These are phyloP conservation scores for Aspergillus novofumigatus DNA, from an alignment of 2,329 filamentous ascomycete genomes.

Conservation along the genomic window DNA sequence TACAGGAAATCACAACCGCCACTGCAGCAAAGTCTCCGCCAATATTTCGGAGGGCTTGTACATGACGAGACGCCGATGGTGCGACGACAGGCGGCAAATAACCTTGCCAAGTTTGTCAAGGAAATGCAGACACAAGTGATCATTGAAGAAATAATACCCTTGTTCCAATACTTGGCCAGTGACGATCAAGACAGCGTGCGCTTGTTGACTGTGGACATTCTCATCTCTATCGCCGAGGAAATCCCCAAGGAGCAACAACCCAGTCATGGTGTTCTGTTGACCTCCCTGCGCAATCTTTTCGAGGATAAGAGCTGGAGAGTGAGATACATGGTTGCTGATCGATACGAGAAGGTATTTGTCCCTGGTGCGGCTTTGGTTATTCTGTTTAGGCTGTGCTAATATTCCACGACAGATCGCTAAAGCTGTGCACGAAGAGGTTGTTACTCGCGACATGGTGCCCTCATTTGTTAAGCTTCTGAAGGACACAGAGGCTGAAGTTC, in stretches of 20 bases:
- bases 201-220: conserved; percentile 89
- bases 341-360: conserved; percentile 80
- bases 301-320: conserved; percentile 99
- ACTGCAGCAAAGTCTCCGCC: conserved; percentile 86
- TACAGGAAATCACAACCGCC: conserved; percentile 85
- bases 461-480: conserved; percentile 97
- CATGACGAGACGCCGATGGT: conserved; percentile 99
- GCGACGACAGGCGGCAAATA: conserved; percentile 90
- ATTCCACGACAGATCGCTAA: conserved; percentile 72
- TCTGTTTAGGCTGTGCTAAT: conserved; percentile 11
- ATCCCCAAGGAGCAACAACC: conserved; percentile 98
- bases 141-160: conserved; percentile 97
- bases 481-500: conserved; percentile 95
- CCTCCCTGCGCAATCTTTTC: conserved; percentile 85
- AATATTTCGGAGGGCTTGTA: conserved; percentile 88
- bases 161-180: conserved; percentile 93
- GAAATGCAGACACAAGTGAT: conserved; percentile 89
- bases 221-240: conserved; percentile 93
- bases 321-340: conserved; percentile 97
- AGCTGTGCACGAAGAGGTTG: conserved; percentile 94
- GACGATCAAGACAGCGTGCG: conserved; percentile 98
- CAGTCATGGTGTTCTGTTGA: conserved; percentile 88
- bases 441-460: conserved; percentile 87
- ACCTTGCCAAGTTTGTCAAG: conserved; percentile 95
- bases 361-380: background rate